Percentiles rank a stretch among this genome's conserved stretches.
These are phyloP conservation scores for Russula dissimulans DNA, from an alignment of 768 basidiomycete genomes.

Conservation along the genomic window DNA sequence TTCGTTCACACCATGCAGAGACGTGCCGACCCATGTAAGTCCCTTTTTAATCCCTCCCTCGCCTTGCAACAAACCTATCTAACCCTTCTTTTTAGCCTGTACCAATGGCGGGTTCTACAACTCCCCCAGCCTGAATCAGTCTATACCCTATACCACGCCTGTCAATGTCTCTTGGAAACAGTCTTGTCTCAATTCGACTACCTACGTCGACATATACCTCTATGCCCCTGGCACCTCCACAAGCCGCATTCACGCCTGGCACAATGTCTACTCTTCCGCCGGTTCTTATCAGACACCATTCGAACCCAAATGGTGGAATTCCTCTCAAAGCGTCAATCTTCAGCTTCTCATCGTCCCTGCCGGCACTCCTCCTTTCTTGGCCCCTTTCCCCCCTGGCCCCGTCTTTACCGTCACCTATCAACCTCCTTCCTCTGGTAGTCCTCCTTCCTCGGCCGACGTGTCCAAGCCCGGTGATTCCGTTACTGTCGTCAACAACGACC, in stretches of 20 bases:
- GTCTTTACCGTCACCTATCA: constrained; percentile 58
- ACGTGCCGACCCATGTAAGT: constrained; percentile 4
- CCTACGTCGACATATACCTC: constrained; percentile 59
- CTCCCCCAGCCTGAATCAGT: constrained; percentile 39
- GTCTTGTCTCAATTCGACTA: constrained; percentile 39
- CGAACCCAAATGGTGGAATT: constrained; percentile 65
- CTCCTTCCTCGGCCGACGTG: constrained; percentile 36
- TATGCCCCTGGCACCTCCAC: constrained; percentile 37
- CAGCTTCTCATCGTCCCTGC: constrained; percentile 52
- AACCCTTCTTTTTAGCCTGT: constrained; percentile 34
- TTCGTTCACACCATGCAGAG: background rate
- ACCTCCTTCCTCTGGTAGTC: constrained; percentile 34
- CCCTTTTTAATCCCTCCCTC: background rate
- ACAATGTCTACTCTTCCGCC: constrained; percentile 36
- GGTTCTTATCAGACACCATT: constrained; percentile 45
- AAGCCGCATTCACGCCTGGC: constrained; percentile 50
- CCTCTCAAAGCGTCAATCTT: constrained; percentile 37
- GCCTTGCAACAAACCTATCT: background rate
- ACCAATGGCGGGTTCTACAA: constrained; percentile 52
- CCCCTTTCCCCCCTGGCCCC: constrained; percentile 53
- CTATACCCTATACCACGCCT: constrained; percentile 38
- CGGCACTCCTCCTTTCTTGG: constrained; percentile 42
- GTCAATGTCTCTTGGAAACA: constrained; percentile 59
- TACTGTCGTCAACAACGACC: constrained; percentile 29
- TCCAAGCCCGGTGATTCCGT: constrained; percentile 33